These are phyloP conservation scores for Adansonia digitata DNA, from an alignment of 345 rosid genomes.

Conservation along the genomic window DNA sequence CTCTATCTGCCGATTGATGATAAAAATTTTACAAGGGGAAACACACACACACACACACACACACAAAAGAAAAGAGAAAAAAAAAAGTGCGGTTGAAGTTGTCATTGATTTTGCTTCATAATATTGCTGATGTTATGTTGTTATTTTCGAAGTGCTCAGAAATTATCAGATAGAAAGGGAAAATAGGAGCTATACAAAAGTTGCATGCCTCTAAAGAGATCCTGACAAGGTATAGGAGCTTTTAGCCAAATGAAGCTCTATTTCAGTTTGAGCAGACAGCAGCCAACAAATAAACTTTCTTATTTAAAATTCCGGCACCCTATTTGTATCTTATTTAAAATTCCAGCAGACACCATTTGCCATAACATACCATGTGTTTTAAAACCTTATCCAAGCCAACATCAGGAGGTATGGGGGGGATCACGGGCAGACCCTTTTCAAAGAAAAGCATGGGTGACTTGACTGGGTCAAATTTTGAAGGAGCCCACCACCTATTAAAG, in stretches of 20 bases:
- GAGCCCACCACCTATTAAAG: constrained; percentile 86
- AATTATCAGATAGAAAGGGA: neutral
- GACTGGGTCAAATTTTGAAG: constrained; percentile 80
- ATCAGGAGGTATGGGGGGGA: constrained; percentile 64
- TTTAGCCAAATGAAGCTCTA: neutral
- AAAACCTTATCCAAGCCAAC: constrained; percentile 72
- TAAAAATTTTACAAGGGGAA: too few species aligned
- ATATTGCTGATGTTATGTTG: neutral
- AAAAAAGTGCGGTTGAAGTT: neutral
- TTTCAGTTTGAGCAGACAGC: neutral
- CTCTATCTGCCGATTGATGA: constrained; percentile 28
- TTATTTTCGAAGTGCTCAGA: neutral
- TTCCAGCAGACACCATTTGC: neutral
- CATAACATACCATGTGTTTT: constrained; percentile 52
- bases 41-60: too few species aligned
- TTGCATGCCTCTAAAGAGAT: neutral
- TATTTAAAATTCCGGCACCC: neutral
- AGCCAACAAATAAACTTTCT: neutral
- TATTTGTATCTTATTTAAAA: neutral
- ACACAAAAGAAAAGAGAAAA: too few species aligned
- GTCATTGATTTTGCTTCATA: neutral
- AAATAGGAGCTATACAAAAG: neutral
- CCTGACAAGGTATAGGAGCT: neutral
- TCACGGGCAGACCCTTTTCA: constrained; percentile 54
- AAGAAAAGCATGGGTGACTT: constrained; percentile 94